phyloP scores from a whole-genome alignment of 805 yeast species.

The Suhomyces prunicola region DNA sequence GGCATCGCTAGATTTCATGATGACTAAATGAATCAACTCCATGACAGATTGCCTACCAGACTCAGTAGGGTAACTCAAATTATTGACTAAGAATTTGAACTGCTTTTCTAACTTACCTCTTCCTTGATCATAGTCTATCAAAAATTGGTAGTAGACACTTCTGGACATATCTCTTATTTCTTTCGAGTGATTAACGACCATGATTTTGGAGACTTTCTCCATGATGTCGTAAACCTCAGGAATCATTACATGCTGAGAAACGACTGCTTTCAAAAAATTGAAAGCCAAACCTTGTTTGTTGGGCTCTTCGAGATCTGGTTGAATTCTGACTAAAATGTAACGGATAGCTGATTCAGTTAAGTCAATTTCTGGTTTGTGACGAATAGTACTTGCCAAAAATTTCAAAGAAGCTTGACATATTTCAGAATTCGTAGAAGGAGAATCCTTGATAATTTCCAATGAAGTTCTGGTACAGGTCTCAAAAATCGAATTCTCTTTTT shows the following conservation, averaged over 20 bases:
- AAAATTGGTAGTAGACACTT: slow-evolving; percentile 74
- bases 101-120: slow-evolving; percentile 79
- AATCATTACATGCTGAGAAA: slow-evolving; percentile 66
- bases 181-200: slow-evolving; percentile 85
- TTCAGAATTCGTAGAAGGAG: slow-evolving; percentile 75
- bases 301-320: slow-evolving; percentile 89
- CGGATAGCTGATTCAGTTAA: slow-evolving; percentile 71
- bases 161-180: slow-evolving; percentile 84
- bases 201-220: slow-evolving; percentile 74
- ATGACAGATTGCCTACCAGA: slow-evolving; percentile 86
- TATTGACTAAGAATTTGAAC: slow-evolving; percentile 73
- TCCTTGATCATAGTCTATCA: slow-evolving; percentile 95
- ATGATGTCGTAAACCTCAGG: slow-evolving; percentile 90
- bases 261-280: slow-evolving; percentile 74
- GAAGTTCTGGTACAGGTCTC: slow-evolving; percentile 59
- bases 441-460: slow-evolving; percentile 63
- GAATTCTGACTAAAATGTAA: slow-evolving; percentile 65
- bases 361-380: slow-evolving; percentile 62
- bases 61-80: slow-evolving; percentile 79
- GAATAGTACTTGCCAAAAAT: slow-evolving; percentile 66
- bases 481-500: slow-evolving; percentile 50
- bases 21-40: slow-evolving; percentile 74
- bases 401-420: slow-evolving; percentile 77
- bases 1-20: slow-evolving; percentile 61
- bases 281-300: slow-evolving; percentile 85